Conservation (phyloP, 495 filamentous ascomycete species). For the Aspergillus mulundensis region DNA sequence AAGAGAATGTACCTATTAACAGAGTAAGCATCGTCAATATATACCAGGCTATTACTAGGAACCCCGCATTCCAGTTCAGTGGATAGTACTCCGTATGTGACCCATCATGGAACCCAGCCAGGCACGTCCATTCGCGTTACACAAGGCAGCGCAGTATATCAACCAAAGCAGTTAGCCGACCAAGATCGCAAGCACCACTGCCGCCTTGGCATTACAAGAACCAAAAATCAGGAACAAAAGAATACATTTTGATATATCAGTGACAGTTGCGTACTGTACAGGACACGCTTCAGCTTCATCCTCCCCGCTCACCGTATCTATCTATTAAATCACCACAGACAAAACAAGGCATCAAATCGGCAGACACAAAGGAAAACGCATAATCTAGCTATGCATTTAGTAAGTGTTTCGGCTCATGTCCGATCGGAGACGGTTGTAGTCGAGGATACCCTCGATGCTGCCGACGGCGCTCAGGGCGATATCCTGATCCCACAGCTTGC, state of each 20-base stretch:
- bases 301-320: conserved; percentile 19
- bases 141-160: neutral
- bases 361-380: conserved; percentile 10
- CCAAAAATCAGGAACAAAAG: conserved; percentile 8
- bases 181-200: neutral
- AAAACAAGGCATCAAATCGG: conserved; percentile 16
- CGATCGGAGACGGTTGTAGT: conserved; percentile 82
- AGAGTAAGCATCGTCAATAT: too few species aligned
- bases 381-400: conserved; percentile 15
- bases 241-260: conserved; percentile 31
- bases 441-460: conserved; percentile 82
- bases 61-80: too few species aligned
- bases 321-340: conserved; percentile 27
- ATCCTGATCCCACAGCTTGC: conserved; percentile 95
- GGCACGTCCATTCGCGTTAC: neutral
- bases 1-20: too few species aligned
- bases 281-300: conserved; percentile 26
- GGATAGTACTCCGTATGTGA: too few species aligned
- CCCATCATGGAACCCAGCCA: too few species aligned
- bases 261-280: conserved; percentile 34
- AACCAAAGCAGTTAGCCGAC: neutral
- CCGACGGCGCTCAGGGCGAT: conserved; percentile 89
- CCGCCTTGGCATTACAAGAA: neutral
- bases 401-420: conserved; percentile 80
- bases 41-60: too few species aligned